Evolutionary conservation across 352 stramenopile genomes (phyloP), one percentile per base, ranked within the genome.

Genomic region (Phytopythium delawarense): DNA sequence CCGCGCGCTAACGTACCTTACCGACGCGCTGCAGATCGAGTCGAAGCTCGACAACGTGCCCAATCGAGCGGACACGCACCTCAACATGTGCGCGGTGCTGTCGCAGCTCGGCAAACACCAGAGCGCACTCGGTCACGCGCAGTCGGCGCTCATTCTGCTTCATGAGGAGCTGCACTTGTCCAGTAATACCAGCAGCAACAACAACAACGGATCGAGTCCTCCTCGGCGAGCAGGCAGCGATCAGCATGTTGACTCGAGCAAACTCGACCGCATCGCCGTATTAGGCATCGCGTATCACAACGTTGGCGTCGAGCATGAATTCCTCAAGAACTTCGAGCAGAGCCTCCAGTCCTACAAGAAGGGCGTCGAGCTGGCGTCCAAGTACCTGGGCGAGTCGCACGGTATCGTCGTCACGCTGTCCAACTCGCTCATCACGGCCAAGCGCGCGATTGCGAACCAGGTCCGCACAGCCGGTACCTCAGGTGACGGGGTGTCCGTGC

Each of bases 221-320:
- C 35, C 53, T 34, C 53, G 53, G 39, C 42, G 55, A 20, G 16
- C 18, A 6, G 30, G 30, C 5, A n/a, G n/a, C 9, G 46, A 21
- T 8, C 20, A 57, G 20, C 35, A 66, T 1, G 21, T 76, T 1
- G 70, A 86, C 7, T 37, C 74, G 2, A 72, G 76, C 13, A 91
- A 95, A 44, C 71, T 92, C 18, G 94, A 98, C 55, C 80, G 94
- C 2, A 79, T 98, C 18, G 91, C 94, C 12, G 94, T 98, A 2
- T 71, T 98, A 15, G 91, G 89, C 1, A 98, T 98, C 34, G 94
- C 94, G 9, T 98, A 98, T 69, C 94, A 98, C 65, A 98, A 98
- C 61, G 90, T 98, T 44, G 94, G 92, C 28, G 94, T 98, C 21
- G 94, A 98, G 69, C 90, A 98, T 51, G 94, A 98, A 62, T 98